Evolutionary conservation across 2,329 filamentous ascomycete species (phyloP), one percentile per base, ranked within the genome.

Genomic region (Venturia oleaginea): DNA sequence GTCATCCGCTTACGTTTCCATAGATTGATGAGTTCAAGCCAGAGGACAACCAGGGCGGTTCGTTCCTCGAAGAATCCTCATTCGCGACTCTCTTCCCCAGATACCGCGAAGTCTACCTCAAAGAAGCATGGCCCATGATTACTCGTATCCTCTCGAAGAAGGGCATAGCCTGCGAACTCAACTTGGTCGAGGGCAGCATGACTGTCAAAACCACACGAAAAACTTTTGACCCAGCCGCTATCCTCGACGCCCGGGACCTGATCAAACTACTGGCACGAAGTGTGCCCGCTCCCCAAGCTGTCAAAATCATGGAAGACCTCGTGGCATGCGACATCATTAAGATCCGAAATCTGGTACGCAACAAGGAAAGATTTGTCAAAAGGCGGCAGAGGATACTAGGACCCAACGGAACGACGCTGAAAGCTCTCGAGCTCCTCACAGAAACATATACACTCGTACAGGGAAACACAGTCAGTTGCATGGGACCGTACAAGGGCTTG

Each of bases 361-460:
- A 93, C 77, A 97, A 97, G 77, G 92, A 97, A 69, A 86, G 92
- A 65, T 99, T 97, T 72, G 90, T 96, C 62, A 99, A 99, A 81
- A 83, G 94, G 64, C 85, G 94, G 60, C 94, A 99, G 78, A 83
- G 94, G 65, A 94, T 99, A 65, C 81, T 99, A 30, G 94, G 94
- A 0, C 92, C 93, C 19, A 90, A 91, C 68, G 94, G 93, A 43
- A 91, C 89, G 60, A 99, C 94, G 1, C 81, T 99, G 63, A 97
- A 97, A 75, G 94, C 94, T 1, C 83, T 99, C 34, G 92, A 97
- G 76, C 83, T 97, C 2, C 83, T 99, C 64, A 99, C 94, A 0
- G 82, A 88, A 71, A 95, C 90, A 65, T 97, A 97, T 75, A 90
- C 99, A 63, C 83, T 97, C 51, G 94, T 99, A 0, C 94, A 99